A percentile compares a stretch with the other conserved stretches of the same genome.
Evolutionary conservation across 345 rosid species (phyloP).

Genomic region (Citrus inodora): DNA sequence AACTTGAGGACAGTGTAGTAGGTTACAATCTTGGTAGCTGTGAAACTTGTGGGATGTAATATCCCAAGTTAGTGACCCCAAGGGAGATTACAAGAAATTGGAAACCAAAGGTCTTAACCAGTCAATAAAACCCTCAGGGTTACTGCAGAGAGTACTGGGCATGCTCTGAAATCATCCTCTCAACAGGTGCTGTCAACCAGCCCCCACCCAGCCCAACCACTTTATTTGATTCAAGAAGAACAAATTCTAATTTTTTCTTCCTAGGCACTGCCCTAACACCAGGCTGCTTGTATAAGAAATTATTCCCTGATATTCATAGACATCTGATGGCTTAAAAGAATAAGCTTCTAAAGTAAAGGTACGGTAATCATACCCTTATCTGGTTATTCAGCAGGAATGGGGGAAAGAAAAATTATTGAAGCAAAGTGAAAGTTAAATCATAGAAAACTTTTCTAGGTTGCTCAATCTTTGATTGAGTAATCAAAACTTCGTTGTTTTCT

Average conservation of each 20-base stretch:
- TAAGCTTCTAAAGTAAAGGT: neutral
- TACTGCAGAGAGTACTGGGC: neutral
- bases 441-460: neutral
- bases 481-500: neutral
- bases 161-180: neutral
- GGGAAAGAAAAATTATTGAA: too few species aligned
- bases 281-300: neutral
- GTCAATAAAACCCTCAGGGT: neutral
- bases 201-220: neutral
- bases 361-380: neutral
- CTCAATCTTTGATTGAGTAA: neutral
- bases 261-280: neutral
- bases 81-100: neutral
- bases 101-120: neutral
- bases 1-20: neutral
- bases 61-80: neutral
- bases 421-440: neutral
- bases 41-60: neutral
- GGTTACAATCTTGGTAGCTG: neutral
- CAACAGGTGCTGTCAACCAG: neutral
- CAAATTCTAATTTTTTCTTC: neutral
- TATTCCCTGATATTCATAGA: neutral
- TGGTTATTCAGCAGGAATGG: neutral
- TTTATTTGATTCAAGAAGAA: neutral
- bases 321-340: neutral